Conservation (phyloP, 345 rosid genomes). For the Syzygium grande region DNA sequence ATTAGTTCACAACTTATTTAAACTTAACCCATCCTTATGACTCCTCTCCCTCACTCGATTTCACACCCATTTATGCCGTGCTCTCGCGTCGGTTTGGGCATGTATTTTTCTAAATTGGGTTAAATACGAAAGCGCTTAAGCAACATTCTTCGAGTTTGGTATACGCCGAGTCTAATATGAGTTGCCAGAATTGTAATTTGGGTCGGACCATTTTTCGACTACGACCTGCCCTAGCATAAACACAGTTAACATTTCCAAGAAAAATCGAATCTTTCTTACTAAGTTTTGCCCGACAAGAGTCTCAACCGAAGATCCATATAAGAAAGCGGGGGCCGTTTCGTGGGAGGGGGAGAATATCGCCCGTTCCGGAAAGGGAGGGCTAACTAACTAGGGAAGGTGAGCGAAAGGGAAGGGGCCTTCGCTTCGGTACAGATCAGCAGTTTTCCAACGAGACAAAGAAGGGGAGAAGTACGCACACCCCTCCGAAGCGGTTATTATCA, state of each 20-base stretch:
- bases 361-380: not conserved
- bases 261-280: not conserved
- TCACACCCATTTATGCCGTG: no score
- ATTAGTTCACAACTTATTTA: no score
- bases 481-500: not conserved
- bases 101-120: no score
- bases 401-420: constrained; percentile 2
- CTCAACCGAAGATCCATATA: not conserved
- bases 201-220: no score
- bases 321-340: not conserved
- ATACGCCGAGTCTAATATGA: no score
- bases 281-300: not conserved
- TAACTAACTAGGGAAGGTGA: constrained; percentile 26
- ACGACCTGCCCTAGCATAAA: no score
- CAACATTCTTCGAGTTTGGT: no score
- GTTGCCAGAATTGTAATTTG: no score
- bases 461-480: not conserved
- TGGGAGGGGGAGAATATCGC: constrained; percentile 8
- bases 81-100: no score
- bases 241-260: not conserved
- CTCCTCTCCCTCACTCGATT: no score
- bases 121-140: no score
- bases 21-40: no score
- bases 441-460: not conserved
- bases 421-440: constrained; percentile 16